Evolutionary conservation across 75 land plant genomes (phyloP).

Genomic region (Pseudotsuga menziesii): DNA sequence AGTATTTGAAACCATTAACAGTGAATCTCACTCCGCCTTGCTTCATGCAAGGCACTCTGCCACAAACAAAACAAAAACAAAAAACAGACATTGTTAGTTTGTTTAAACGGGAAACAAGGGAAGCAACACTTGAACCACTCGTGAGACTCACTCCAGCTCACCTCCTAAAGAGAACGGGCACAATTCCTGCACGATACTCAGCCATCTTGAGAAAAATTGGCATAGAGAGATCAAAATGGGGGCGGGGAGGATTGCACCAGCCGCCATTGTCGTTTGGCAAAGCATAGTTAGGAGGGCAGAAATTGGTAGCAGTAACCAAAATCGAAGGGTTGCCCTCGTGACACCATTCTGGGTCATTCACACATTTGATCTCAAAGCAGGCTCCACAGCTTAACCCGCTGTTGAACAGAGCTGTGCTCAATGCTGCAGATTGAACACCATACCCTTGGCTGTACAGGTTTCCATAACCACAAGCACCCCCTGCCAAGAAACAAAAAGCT

Average conservation of each 20-base stretch:
- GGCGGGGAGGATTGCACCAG: slow-evolving; percentile 91
- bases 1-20: slow-evolving; percentile 33
- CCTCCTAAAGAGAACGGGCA: slow-evolving; percentile 45
- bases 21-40: slow-evolving; percentile 50
- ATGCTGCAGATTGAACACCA: slow-evolving; percentile 59
- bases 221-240: slow-evolving; percentile 88
- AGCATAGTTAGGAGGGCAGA: slow-evolving; percentile 67
- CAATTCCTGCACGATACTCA: slow-evolving; percentile 67
- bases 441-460: slow-evolving; percentile 66
- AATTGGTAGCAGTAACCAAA: slow-evolving; percentile 72
- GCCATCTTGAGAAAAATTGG: slow-evolving; percentile 87
- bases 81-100: no score
- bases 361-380: slow-evolving; percentile 73
- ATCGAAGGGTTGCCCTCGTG: slow-evolving; percentile 58
- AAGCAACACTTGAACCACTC: no score
- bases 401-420: slow-evolving; percentile 74
- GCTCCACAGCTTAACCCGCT: slow-evolving; percentile 60
- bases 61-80: not conserved
- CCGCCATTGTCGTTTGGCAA: slow-evolving; percentile 74
- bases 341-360: slow-evolving; percentile 53
- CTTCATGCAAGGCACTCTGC: slow-evolving; percentile 36
- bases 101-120: no score
- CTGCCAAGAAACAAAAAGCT: slow-evolving; percentile 17
- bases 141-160: no score
- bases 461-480: slow-evolving; percentile 74